Evolutionary conservation across 805 yeast species (phyloP).

Genomic region (Blastobotrys robertii): DNA sequence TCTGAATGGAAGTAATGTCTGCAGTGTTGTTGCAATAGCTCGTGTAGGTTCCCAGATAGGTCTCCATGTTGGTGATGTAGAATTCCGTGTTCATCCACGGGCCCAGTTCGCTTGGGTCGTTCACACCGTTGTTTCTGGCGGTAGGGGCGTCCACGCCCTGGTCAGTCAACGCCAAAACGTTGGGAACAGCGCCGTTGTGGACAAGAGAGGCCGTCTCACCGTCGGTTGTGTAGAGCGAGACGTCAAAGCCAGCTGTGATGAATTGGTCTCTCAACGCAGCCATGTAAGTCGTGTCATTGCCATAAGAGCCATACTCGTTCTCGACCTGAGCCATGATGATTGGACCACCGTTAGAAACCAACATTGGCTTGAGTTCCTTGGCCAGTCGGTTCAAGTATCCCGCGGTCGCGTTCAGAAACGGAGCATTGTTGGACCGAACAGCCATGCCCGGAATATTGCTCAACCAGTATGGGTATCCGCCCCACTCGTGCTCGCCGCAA

Average conservation of each 20-base stretch:
- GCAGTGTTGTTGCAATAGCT: not conserved
- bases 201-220: not conserved
- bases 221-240: constrained; percentile 4
- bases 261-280: not conserved
- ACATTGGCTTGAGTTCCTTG: not conserved
- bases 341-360: constrained; percentile 2
- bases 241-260: constrained; percentile 1
- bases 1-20: not conserved
- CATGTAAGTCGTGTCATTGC: not conserved
- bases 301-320: constrained; percentile 3
- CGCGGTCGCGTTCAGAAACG: not conserved
- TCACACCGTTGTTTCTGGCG: not conserved
- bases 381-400: constrained; percentile 1
- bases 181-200: not conserved
- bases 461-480: constrained; percentile 5
- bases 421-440: constrained; percentile 2
- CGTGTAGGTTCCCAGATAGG: not conserved
- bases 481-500: constrained; percentile 6
- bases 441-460: constrained; percentile 1
- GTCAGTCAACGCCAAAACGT: constrained; percentile 1
- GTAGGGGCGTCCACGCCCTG: not conserved
- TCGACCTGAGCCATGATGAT: constrained; percentile 4
- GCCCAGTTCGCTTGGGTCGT: not conserved
- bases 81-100: constrained; percentile 1
- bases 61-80: constrained; percentile 2